Evolutionary conservation across 176 grass and related monocot species (phyloP).

Genomic region (Oropetium thomaeum): DNA sequence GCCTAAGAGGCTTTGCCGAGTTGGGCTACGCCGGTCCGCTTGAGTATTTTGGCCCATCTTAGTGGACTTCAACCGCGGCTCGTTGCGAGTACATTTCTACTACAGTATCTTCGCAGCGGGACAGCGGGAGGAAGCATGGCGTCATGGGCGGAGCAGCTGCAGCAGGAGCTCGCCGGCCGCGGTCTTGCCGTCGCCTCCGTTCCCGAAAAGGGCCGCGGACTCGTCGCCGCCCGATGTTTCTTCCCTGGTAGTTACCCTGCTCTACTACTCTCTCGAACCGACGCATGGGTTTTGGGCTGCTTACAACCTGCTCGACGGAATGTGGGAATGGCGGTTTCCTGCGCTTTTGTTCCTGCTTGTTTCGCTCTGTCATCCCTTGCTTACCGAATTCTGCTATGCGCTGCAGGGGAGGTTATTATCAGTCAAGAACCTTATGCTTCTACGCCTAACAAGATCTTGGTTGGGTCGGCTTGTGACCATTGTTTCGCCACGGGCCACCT

Average conservation of each 20-base stretch:
- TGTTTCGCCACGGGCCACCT: slow-evolving; percentile 63
- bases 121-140: slow-evolving; percentile 13
- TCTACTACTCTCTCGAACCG: not conserved
- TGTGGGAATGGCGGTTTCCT: slow-evolving; percentile 1
- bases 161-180: slow-evolving; percentile 40
- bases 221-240: slow-evolving; percentile 56
- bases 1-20: not conserved
- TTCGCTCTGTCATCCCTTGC: not conserved
- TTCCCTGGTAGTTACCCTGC: slow-evolving; percentile 39
- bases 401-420: slow-evolving; percentile 70
- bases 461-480: slow-evolving; percentile 50
- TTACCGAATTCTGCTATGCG: not conserved
- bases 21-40: not conserved
- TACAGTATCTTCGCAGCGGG: not conserved
- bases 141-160: slow-evolving; percentile 62
- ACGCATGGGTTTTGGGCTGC: not conserved
- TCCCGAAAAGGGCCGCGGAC: slow-evolving; percentile 53
- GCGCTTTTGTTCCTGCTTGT: not conserved
- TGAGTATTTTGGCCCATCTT: not conserved
- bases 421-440: slow-evolving; percentile 70
- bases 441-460: slow-evolving; percentile 54
- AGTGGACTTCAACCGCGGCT: not conserved
- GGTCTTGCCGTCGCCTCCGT: slow-evolving; percentile 56
- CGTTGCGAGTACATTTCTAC: slow-evolving; percentile 1
- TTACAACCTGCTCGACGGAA: slow-evolving; percentile 44